Evolutionary conservation across 2,329 filamentous ascomycete species (phyloP).

Genomic region (Scedosporium boydii): DNA sequence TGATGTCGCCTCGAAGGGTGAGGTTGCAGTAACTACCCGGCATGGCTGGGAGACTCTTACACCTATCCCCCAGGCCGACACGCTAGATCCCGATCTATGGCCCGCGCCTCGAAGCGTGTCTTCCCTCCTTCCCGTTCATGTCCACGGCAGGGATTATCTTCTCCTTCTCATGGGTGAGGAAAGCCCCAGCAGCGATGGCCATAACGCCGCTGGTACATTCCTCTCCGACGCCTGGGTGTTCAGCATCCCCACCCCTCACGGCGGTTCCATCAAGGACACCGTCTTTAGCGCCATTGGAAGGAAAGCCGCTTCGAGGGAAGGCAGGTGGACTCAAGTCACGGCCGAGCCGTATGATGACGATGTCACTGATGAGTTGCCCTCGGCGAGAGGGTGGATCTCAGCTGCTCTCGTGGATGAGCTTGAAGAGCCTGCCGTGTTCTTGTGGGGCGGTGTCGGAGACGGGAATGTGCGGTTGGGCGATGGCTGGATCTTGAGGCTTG

Average conservation of each 20-base stretch:
- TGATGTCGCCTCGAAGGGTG: constrained; percentile 36
- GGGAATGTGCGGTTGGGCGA: constrained; percentile 44
- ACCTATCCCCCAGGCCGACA: constrained; percentile 14
- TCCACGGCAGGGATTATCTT: constrained; percentile 53
- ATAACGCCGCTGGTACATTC: constrained; percentile 43
- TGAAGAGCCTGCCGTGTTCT: constrained; percentile 47
- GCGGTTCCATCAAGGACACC: constrained; percentile 45
- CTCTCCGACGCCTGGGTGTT: constrained; percentile 55
- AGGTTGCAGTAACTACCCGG: constrained; percentile 39
- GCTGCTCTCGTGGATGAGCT: constrained; percentile 47
- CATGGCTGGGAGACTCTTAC: constrained; percentile 46
- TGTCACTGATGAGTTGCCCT: constrained; percentile 38
- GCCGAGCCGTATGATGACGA: constrained; percentile 41
- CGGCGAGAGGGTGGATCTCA: constrained; percentile 47
- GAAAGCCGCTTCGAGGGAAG: constrained; percentile 42
- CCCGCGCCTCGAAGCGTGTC: constrained; percentile 42
- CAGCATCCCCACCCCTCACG: constrained; percentile 40
- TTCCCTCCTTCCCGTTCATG: constrained; percentile 43
- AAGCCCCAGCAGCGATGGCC: constrained; percentile 35
- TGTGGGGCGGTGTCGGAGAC: constrained; percentile 51
- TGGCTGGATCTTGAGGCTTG: constrained; percentile 54
- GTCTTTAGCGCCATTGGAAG: constrained; percentile 42
- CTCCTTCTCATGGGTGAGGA: constrained; percentile 52
- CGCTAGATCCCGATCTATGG: constrained; percentile 26
- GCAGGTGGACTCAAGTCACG: constrained; percentile 45